phyloP scores from a whole-genome alignment of 2,329 filamentous ascomycete genomes.

The Sporothrix phasma region DNA sequence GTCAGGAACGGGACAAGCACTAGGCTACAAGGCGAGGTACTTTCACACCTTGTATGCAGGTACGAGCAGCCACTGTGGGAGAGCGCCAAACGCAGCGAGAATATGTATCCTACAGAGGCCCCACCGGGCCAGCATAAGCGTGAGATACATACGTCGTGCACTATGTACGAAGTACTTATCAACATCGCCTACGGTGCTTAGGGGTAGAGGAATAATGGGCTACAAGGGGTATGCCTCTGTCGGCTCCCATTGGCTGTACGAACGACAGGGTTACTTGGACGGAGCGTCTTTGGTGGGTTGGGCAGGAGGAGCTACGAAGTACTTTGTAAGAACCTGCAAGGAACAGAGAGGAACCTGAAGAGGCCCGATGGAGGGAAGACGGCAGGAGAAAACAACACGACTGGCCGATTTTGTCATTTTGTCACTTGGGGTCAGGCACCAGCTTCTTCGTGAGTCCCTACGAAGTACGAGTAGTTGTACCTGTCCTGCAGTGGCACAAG shows the following conservation, averaged over 20 bases:
- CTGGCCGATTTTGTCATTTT: neutral
- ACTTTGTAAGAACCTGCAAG: constrained; percentile 10
- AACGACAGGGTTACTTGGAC: neutral
- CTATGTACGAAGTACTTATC: too few relatives aligned
- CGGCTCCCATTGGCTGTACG: constrained; percentile 5
- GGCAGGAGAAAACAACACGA: neutral
- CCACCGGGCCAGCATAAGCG: too few relatives aligned
- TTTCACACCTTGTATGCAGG: neutral
- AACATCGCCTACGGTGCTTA: too few relatives aligned
- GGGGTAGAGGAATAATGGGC: neutral
- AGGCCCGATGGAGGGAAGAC: neutral
- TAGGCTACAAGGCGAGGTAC: neutral
- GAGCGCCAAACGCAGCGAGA: neutral
- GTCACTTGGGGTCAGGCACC: neutral
- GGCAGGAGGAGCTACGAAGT: neutral
- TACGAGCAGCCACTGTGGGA: neutral
- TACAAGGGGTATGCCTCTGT: neutral
- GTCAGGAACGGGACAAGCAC: neutral
- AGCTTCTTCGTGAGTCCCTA: neutral
- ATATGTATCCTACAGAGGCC: too few relatives aligned
- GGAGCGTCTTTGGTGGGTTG: neutral
- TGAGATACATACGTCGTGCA: too few relatives aligned
- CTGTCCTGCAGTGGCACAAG: neutral
- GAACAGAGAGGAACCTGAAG: neutral
- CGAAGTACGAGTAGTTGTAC: too few relatives aligned